Conservation (phyloP, 202 grass and related monocot species). For the Carex arenaria region DNA sequence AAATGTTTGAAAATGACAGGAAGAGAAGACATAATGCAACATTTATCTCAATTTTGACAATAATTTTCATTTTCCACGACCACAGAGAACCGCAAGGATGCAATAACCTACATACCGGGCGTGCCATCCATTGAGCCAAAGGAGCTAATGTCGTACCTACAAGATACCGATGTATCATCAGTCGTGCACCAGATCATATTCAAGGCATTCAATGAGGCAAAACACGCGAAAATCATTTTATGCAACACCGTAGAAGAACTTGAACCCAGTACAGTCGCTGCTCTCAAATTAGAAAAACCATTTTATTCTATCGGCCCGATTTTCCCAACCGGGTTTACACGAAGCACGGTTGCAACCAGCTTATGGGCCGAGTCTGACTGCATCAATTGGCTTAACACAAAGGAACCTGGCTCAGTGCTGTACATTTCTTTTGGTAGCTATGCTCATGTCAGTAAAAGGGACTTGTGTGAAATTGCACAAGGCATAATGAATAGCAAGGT, state of each 20-base stretch:
- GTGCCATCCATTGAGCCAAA: constrained; percentile 45
- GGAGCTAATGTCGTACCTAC: constrained; percentile 65
- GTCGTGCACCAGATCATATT: constrained; percentile 59
- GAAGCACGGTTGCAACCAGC: constrained; percentile 42
- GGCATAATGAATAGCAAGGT: constrained; percentile 46
- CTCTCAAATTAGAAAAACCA: constrained; percentile 35
- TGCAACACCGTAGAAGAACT: constrained; percentile 78
- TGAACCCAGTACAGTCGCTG: constrained; percentile 38
- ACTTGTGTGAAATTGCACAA: constrained; percentile 49
- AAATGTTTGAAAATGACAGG: not conserved
- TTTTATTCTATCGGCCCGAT: constrained; percentile 68
- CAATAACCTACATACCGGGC: constrained; percentile 66
- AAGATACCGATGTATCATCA: constrained; percentile 39
- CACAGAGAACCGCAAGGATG: constrained; percentile 53
- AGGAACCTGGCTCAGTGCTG: constrained; percentile 39
- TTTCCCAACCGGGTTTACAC: constrained; percentile 35
- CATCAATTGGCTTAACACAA: constrained; percentile 42
- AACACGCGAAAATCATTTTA: constrained; percentile 44
- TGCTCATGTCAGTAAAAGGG: constrained; percentile 32
- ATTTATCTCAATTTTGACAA: not conserved
- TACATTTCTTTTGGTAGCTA: constrained; percentile 81
- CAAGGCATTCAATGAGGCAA: constrained; percentile 54
- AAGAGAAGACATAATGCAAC: not conserved
- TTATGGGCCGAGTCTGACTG: constrained; percentile 59
- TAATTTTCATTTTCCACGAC: not conserved